These are phyloP conservation scores for Malassezia brasiliensis DNA, from an alignment of 1,284 basidiomycete genomes.

Conservation along the genomic window DNA sequence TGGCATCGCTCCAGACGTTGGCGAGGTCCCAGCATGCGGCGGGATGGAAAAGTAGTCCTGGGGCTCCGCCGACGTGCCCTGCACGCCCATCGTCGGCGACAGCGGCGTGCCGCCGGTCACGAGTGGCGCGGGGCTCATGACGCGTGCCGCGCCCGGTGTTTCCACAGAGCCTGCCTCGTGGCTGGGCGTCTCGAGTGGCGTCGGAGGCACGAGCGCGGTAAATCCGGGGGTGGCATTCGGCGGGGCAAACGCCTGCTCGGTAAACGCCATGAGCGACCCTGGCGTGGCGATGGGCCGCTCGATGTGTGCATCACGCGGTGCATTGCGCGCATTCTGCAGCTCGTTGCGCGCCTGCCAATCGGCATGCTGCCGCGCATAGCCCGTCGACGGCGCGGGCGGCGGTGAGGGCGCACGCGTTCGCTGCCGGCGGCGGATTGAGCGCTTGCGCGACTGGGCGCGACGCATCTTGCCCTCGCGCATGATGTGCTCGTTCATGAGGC, in stretches of 20 bases:
- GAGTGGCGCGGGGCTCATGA: neutral
- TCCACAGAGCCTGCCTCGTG: no score
- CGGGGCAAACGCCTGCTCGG: neutral
- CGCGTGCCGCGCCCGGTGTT: neutral
- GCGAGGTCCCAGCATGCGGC: neutral
- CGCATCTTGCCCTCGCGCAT: constrained; percentile 63
- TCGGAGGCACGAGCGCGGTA: no score
- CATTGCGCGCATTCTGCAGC: neutral
- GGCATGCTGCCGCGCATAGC: constrained; percentile 85
- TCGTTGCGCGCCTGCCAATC: constrained; percentile 56
- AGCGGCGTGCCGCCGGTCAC: neutral
- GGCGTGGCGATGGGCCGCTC: neutral
- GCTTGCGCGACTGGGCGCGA: constrained; percentile 52
- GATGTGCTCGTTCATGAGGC: constrained; percentile 57
- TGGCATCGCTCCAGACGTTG: neutral
- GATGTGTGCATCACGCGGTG: neutral
- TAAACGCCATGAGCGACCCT: neutral
- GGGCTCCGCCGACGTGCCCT: neutral
- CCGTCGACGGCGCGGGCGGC: neutral
- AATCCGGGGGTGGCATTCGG: neutral
- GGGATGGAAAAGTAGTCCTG: neutral
- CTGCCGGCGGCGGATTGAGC: constrained; percentile 11
- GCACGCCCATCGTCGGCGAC: neutral
- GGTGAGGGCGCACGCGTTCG: constrained; percentile 10
- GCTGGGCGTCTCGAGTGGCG: neutral